Base-by-base conservation (phyloP, 805 yeast species). In the Kazachstania taianensis region DNA sequence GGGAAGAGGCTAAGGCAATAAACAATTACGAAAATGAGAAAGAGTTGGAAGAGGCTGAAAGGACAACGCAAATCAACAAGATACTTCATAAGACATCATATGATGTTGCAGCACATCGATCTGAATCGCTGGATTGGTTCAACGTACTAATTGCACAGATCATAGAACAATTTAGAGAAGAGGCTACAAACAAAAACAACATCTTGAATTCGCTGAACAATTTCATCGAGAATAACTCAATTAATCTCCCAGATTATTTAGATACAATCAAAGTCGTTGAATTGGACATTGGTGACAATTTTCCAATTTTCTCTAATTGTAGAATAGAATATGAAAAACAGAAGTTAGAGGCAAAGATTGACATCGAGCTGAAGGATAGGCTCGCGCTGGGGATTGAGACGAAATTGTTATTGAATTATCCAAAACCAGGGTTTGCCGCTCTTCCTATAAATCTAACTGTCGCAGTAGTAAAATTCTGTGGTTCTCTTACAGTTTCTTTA, bases 51-150 rank as follows among this genome's bases (percentile, higher is more conserved):
- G 55, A 48, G 26, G 42, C 33, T 17, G 55, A 50, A 29, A 42
- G 37, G 14, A 33, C 44, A 5, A 38, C 44, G 12, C 53, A 48
- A 28, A 58, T 66, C 29, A 59, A 63, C 18, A 55, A 73, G 1
- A 83, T 92, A 15, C 63, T 92, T 27, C 96, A 89, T 44, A 87
- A 86, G 49, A 86, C 96, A 0, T 85, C 85, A 53, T 92, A 92
- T 58, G 82, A 92, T 51, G 96, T 92, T 2, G 76, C 78, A 31
- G 77, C 75, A 18, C 98, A 92, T 55, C 68, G 77, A 13, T 73
- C 96, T 0, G 98, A 92, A 62, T 81, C 96, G 0, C 62, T 92
- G 41, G 98, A 92, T 56, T 92, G 98, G 98, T 85, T 92, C 57
- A 92, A 89, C 45, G 96, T 92, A 1, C 65, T 92, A 25, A 71